These are phyloP conservation scores for Thelonectria blattea DNA, from an alignment of 2,329 filamentous ascomycete genomes.

Conservation along the genomic window DNA sequence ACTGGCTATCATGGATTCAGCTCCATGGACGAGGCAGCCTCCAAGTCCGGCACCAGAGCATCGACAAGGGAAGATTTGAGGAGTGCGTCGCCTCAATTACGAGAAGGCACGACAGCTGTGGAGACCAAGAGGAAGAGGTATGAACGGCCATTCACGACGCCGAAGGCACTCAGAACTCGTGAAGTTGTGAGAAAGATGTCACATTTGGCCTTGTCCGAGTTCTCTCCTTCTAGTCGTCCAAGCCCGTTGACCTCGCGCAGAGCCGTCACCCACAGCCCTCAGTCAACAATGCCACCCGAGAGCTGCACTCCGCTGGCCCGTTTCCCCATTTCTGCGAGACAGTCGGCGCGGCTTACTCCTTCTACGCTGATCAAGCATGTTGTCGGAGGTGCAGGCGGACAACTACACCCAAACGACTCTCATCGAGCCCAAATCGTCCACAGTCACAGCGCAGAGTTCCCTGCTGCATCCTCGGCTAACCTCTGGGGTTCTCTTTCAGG, in stretches of 20 bases:
- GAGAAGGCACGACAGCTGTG: not conserved
- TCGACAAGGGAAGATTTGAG: not conserved
- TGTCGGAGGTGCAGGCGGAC: constrained; percentile 34
- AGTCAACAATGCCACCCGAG: constrained; percentile 21
- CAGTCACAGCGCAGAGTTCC: constrained; percentile 20
- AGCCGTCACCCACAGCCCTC: constrained; percentile 20
- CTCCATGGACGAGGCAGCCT: not conserved
- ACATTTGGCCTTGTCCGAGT: not conserved
- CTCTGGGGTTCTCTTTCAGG: constrained; percentile 27
- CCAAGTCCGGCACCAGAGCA: not conserved
- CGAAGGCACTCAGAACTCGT: not conserved
- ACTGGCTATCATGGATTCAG: not conserved
- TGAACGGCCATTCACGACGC: not conserved
- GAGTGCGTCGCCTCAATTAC: not conserved
- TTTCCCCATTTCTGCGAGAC: constrained; percentile 38
- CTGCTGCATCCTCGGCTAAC: constrained; percentile 31
- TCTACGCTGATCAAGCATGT: constrained; percentile 32
- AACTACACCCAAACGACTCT: constrained; percentile 28
- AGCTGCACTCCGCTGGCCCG: constrained; percentile 34
- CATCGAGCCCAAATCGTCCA: constrained; percentile 27
- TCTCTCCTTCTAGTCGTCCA: constrained; percentile 12
- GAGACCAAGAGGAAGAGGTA: not conserved
- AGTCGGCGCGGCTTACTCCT: constrained; percentile 34
- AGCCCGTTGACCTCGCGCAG: constrained; percentile 10
- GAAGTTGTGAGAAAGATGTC: not conserved